A percentile compares a stretch with the other conserved stretches of the same genome.
Evolutionary conservation across 345 rosid genomes (phyloP).

Genomic region (Clausena lansium): DNA sequence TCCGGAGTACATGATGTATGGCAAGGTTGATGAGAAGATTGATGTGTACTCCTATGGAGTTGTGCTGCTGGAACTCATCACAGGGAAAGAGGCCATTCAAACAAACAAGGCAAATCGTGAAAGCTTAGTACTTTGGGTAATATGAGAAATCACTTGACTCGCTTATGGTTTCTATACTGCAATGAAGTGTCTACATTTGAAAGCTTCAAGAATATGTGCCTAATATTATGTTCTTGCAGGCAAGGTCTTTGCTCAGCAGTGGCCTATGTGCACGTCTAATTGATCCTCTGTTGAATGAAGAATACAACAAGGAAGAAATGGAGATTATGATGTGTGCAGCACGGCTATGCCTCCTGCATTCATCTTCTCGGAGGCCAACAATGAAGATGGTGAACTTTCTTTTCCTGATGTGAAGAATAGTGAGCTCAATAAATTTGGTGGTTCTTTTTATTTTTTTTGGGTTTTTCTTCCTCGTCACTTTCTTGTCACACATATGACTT

Average conservation of each 20-base stretch:
- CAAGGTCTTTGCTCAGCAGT: conserved; percentile 27
- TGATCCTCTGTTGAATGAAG: conserved; percentile 31
- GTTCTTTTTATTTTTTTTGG: neutral
- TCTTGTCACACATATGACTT: too few relatives aligned
- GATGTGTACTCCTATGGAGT: conserved; percentile 48
- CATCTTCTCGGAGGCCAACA: conserved; percentile 37
- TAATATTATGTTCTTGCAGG: conserved; percentile 25
- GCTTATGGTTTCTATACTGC: neutral
- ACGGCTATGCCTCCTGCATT: conserved; percentile 34
- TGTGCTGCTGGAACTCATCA: conserved; percentile 47
- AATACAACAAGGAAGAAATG: conserved; percentile 38
- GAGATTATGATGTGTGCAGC: conserved; percentile 30
- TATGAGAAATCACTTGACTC: neutral
- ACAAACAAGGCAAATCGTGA: conserved; percentile 26
- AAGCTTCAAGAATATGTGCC: neutral
- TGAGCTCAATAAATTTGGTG: too few relatives aligned
- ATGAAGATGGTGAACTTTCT: conserved; percentile 28
- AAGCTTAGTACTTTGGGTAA: conserved; percentile 46
- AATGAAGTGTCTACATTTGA: neutral
- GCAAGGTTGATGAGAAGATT: conserved; percentile 43
- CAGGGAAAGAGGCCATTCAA: conserved; percentile 38
- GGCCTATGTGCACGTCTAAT: conserved; percentile 27
- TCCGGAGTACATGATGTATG: conserved; percentile 43
- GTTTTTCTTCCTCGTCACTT: too few relatives aligned
- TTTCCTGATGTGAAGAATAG: neutral